These are phyloP conservation scores for Saccharomyces hybrid DNA, from an alignment of 1,139 yeast genomes.

Conservation along the genomic window DNA sequence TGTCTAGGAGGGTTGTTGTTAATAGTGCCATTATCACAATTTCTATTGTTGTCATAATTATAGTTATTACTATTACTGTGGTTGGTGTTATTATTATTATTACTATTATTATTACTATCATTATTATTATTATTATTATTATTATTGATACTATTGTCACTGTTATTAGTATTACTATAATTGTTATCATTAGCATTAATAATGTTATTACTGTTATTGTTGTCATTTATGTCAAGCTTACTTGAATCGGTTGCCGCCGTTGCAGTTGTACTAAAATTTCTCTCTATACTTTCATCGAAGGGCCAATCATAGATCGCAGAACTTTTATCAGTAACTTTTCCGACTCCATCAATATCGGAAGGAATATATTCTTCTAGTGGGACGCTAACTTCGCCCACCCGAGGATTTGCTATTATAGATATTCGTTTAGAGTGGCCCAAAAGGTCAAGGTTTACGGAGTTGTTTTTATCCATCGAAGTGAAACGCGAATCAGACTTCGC, in stretches of 20 bases:
- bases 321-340: conserved; percentile 26
- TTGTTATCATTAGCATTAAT: background rate
- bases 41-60: too few species aligned
- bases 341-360: conserved; percentile 27
- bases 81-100: too few species aligned
- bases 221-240: background rate
- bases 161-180: background rate
- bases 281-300: conserved; percentile 7
- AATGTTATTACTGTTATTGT: background rate
- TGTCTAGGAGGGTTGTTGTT: conserved; percentile 1
- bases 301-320: conserved; percentile 16
- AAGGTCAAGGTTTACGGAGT: conserved; percentile 28
- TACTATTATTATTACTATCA: too few species aligned
- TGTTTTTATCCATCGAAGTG: conserved; percentile 8
- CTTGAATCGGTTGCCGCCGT: conserved; percentile 2
- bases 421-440: conserved; percentile 26
- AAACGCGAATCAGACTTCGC: conserved; percentile 19
- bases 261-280: conserved; percentile 3
- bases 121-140: too few species aligned
- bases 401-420: conserved; percentile 25
- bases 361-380: conserved; percentile 42
- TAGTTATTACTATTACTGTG: too few species aligned
- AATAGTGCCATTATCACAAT: background rate
- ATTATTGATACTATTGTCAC: background rate
- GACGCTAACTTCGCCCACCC: conserved; percentile 40